Base-by-base conservation (phyloP, 2,329 filamentous ascomycete genomes). In the Blumeriella jaapii region DNA sequence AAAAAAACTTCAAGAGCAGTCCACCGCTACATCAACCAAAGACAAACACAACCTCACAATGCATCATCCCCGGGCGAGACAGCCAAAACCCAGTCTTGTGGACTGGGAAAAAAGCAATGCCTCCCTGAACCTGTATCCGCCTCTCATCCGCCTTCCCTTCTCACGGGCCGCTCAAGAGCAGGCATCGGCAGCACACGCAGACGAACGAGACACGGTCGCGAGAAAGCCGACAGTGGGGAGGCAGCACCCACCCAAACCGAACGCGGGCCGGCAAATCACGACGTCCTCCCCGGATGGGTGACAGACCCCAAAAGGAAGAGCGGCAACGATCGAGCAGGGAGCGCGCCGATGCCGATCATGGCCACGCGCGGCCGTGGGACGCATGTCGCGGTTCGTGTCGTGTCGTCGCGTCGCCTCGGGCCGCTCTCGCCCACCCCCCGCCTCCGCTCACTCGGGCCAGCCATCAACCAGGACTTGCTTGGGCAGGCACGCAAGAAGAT, bases 41-140 rank as follows among this genome's bases (percentile, higher is more conserved):
- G 20, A 19, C 20, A 11, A 30, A 35, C 12, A 34, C 15, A 32
- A 26, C 36, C 17, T 12, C 33, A 36, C 26, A 31, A 22, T 30
- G 31, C 26, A 29, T 38, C 40, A 12, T 42, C 39, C 39, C 44
- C 36, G 20, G 30, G 36, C 46, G 44, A 51, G 44, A 44, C 37
- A 48, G 46, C 45, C 40, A 49, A 48, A 50, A 51, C 41, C 44
- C 46, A 40, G 28, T 37, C 42, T 43, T 47, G 31, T 34, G 45
- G 52, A 55, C 54, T 54, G 59, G 59, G 58, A 59, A 63, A 61
- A 62, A 62, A 55, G 49, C 58, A n/a, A 58, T 61, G 55, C 54
- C 57, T 48, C 56, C 45, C 57, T 55, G 58, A 60, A 48, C 25
- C 12, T 37, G 44, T 53, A 32, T 29, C 20, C 23, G 22, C 24